phyloP scores from a whole-genome alignment of 129 eudicot species.

The Dittrichia graveolens region DNA sequence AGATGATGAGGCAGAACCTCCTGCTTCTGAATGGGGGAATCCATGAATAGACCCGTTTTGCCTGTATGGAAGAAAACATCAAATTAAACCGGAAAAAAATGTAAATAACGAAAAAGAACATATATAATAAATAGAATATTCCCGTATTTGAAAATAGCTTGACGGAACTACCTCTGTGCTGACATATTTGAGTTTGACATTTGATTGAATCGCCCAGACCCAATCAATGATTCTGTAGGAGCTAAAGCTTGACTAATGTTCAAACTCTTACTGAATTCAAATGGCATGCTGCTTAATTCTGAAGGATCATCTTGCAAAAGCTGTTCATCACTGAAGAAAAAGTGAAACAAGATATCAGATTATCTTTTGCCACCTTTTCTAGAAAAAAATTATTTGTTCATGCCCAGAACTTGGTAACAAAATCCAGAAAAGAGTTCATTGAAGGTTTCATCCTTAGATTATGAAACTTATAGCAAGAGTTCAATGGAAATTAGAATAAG shows the following conservation, averaged over 20 bases:
- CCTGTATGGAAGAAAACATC: slow-evolving; percentile 38
- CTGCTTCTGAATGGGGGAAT: slow-evolving; percentile 56
- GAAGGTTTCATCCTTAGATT: no score
- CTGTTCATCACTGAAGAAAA: slow-evolving; percentile 72
- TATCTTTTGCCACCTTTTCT: neutral
- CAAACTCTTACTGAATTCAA: slow-evolving; percentile 65
- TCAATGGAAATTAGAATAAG: no score
- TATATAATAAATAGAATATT: no score
- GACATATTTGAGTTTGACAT: slow-evolving; percentile 41
- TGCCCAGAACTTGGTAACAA: no score
- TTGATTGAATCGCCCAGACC: slow-evolving; percentile 48
- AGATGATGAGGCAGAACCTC: slow-evolving; percentile 40
- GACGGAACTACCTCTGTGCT: slow-evolving; percentile 54
- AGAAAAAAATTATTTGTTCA: no score
- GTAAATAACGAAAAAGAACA: neutral
- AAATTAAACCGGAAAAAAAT: neutral
- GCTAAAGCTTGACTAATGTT: slow-evolving; percentile 52
- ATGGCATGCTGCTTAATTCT: slow-evolving; percentile 52
- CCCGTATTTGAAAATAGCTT: no score
- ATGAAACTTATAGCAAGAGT: no score
- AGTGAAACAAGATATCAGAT: slow-evolving; percentile 14
- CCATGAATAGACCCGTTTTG: slow-evolving; percentile 62
- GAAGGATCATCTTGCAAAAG: slow-evolving; percentile 87
- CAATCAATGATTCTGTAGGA: slow-evolving; percentile 50
- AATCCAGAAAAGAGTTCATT: no score